Conservation (phyloP, 345 rosid genomes). For the Rhizophora apiculata region DNA sequence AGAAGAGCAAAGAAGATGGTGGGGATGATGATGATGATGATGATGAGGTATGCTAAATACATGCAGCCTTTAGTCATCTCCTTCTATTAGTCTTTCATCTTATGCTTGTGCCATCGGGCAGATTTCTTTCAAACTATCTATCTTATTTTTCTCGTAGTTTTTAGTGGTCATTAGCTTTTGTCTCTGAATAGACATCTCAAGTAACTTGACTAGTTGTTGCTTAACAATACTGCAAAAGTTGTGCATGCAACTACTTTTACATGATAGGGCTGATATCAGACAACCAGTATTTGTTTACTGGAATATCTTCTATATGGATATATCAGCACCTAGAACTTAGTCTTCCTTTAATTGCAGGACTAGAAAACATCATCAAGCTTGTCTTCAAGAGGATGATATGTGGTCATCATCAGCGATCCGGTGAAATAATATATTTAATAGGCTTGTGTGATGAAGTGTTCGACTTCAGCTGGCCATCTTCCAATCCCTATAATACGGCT, state of each 20-base stretch:
- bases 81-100: background rate
- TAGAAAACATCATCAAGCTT: background rate
- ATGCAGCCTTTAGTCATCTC: background rate
- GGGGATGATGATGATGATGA: constrained; percentile 56
- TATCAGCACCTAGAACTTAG: background rate
- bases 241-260: no score
- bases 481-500: background rate
- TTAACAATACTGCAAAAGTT: no score
- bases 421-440: background rate
- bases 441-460: background rate
- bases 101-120: background rate
- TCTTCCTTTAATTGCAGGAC: constrained; percentile 1
- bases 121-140: no score
- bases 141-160: no score
- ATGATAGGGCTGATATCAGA: no score
- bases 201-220: no score
- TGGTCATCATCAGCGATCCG: background rate
- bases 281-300: no score
- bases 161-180: no score
- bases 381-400: background rate
- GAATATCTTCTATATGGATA: background rate
- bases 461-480: background rate
- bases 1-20: constrained; percentile 73
- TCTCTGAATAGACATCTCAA: no score
- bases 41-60: constrained; percentile 44